Base-by-base conservation (phyloP, 2,329 filamentous ascomycete genomes). In the Daldinia sp. region DNA sequence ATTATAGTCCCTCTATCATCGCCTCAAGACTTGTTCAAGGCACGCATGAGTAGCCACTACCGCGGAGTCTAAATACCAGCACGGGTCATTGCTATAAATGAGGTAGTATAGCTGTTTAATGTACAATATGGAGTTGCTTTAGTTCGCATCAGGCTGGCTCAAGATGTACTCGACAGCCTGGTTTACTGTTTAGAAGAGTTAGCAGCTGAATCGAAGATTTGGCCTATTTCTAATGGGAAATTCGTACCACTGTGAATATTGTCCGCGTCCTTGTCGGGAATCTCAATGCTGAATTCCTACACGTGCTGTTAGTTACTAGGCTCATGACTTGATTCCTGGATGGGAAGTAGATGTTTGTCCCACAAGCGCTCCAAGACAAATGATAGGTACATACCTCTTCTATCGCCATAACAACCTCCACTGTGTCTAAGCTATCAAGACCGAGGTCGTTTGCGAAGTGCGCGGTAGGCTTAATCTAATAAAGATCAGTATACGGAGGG, bases 321-420 rank as follows among this genome's bases (percentile, higher is more conserved):
- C 52, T 30, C 19, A 54, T 29, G 23, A 57, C 29, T 52, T 21
- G 11, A 30, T 41, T 53, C 17, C 17, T 45, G 35, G 19, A 11
- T 25, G 67, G 68, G 57, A 72, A 35, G 19, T 29, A 9, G n/a
- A 2, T 7, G 9, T 21, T 56, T 37, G 10, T 30, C 17, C 39
- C 17, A 3, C 13, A 30, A 19, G 25, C n/a, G 15, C 3, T 19
- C 32, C 6, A 1, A 30, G 15, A 11, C 8, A 32, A 27, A 25
- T 50, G 29, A 11, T 35, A 34, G 27, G 3, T 21, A 37, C 79
- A 69, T 81, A 93, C 91, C 89, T 99, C 95, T 87, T 99, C 95
- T 81, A 99, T 98, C 71, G 95, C 95, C 95, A 99, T 99, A 74
- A 99, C 95, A 71, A 99, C 95, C 86, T 99, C 95, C 68, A 99